These are phyloP conservation scores for Solanum bulbocastanum DNA, from an alignment of 257 asterid genomes.

Conservation along the genomic window DNA sequence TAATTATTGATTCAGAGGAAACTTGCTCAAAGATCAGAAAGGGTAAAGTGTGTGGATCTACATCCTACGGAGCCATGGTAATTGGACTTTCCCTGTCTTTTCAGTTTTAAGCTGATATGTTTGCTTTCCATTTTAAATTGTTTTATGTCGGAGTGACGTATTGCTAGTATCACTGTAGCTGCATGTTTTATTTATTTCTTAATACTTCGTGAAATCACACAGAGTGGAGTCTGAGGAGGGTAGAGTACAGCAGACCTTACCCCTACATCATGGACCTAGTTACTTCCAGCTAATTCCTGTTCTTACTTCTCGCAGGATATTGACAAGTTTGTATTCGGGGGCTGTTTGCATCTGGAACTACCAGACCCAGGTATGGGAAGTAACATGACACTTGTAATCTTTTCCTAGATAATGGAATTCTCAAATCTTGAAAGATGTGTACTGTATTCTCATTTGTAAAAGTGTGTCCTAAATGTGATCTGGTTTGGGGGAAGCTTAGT, in stretches of 20 bases:
- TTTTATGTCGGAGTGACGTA: not conserved
- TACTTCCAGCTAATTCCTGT: not conserved
- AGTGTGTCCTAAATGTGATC: not conserved
- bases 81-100: not conserved
- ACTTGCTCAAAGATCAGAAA: slow-evolving; percentile 42
- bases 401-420: not conserved
- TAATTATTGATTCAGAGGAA: slow-evolving; percentile 34
- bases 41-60: slow-evolving; percentile 41
- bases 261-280: not conserved
- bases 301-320: slow-evolving; percentile 42
- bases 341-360: slow-evolving; percentile 86
- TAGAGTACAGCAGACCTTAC: not conserved
- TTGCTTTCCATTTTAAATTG: not conserved
- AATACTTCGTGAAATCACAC: not conserved
- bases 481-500: not conserved
- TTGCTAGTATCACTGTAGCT: not conserved
- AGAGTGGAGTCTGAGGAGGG: not conserved
- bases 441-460: not conserved
- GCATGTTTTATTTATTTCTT: not conserved
- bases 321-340: slow-evolving; percentile 88
- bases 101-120: not conserved
- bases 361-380: slow-evolving; percentile 70
- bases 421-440: not conserved
- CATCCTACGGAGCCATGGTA: slow-evolving; percentile 50
- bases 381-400: not conserved